Percentiles rank a stretch among this genome's conserved stretches.
Evolutionary conservation across 257 asterid genomes (phyloP).

Genomic region (Thymus quinquecostatus): DNA sequence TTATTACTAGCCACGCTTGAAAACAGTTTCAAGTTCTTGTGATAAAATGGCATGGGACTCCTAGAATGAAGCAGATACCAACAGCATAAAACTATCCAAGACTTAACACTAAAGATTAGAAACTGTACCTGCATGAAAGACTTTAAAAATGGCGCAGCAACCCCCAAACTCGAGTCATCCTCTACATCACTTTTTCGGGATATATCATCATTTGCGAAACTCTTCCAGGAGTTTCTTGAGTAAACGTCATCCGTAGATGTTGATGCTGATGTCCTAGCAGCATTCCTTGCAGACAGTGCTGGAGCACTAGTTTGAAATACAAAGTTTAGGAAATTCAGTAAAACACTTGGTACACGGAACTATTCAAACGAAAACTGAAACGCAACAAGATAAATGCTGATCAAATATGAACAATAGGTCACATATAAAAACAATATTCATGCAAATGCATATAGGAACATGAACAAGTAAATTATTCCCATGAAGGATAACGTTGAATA

Average conservation of each 20-base stretch:
- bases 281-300: conserved; percentile 74
- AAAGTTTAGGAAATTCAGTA: conserved; percentile 28
- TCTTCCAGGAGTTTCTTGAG: conserved; percentile 83
- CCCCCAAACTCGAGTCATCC: conserved; percentile 80
- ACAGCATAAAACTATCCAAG: conserved; percentile 1
- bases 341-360: conserved; percentile 21
- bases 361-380: conserved; percentile 10
- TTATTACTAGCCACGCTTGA: background rate
- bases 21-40: conserved; percentile 13
- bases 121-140: conserved; percentile 93
- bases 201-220: conserved; percentile 64
- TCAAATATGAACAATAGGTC: background rate
- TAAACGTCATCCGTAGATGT: conserved; percentile 77
- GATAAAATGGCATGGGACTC: conserved; percentile 22
- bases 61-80: conserved; percentile 4
- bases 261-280: conserved; percentile 60
- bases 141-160: conserved; percentile 91
- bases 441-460: conserved; percentile 17
- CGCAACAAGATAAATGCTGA: background rate
- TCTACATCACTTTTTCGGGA: conserved; percentile 64
- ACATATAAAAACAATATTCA: background rate
- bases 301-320: conserved; percentile 72
- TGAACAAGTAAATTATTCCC: conserved; percentile 9
- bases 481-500: conserved; percentile 37
- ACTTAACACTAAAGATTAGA: conserved; percentile 14